Conservation (phyloP, 345 rosid species). For the Moricandia moricandioides region DNA sequence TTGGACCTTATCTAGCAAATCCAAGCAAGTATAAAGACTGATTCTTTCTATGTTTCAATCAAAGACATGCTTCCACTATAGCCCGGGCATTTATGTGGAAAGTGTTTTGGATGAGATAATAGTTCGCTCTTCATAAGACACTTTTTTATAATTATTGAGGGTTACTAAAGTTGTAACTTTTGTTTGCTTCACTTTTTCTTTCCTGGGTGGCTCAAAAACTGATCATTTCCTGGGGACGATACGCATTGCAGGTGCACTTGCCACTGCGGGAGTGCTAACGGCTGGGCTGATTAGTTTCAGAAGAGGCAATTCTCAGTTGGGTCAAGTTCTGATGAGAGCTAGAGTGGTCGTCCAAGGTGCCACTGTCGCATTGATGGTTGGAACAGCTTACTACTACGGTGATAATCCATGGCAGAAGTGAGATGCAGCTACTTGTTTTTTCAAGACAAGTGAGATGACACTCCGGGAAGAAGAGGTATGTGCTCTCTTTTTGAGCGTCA, state of each 20-base stretch:
- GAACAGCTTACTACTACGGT: slow-evolving; percentile 87
- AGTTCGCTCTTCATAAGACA: not conserved
- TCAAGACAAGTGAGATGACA: not conserved
- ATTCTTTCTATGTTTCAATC: not conserved
- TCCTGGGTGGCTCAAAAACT: not conserved
- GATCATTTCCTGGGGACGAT: not conserved
- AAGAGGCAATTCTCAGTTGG: slow-evolving; percentile 66
- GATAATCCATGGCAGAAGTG: slow-evolving; percentile 80
- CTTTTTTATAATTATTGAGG: not conserved
- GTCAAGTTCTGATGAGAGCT: slow-evolving; percentile 80
- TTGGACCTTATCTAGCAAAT: not conserved
- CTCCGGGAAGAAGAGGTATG: not conserved
- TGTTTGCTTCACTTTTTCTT: not conserved
- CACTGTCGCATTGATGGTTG: slow-evolving; percentile 80
- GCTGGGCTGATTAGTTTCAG: slow-evolving; percentile 92
- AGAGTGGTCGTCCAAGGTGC: slow-evolving; percentile 84
- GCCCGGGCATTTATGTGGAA: not conserved
- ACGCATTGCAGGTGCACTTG: slow-evolving; percentile 63
- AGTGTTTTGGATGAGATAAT: not conserved
- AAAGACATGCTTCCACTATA: not conserved
- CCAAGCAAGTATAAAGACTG: not conserved
- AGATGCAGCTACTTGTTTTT: not conserved
- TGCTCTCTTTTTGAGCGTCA: slow-evolving; percentile 18
- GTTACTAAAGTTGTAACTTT: not conserved
- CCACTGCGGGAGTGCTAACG: slow-evolving; percentile 95